Evolutionary conservation across 495 filamentous ascomycete genomes (phyloP).

Genomic region (Aeminium ludgeri): DNA sequence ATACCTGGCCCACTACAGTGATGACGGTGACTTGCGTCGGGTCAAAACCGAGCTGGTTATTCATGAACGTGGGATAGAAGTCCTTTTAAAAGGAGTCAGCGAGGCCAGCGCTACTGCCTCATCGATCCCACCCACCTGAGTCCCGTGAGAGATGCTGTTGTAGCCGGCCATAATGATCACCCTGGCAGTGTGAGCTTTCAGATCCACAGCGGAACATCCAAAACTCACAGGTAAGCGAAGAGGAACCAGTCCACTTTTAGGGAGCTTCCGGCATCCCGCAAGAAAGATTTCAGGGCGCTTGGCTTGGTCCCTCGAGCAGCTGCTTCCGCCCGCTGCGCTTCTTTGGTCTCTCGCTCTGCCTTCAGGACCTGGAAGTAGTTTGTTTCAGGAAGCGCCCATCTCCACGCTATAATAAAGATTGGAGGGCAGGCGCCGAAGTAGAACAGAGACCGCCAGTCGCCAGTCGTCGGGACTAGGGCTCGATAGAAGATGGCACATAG

Average conservation of each 20-base stretch:
- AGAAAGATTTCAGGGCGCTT: constrained; percentile 22
- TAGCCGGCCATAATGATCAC: constrained; percentile 30
- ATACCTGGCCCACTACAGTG: constrained; percentile 22
- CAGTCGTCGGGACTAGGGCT: constrained; percentile 21
- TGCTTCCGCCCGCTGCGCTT: constrained; percentile 12
- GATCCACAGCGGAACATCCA: no score
- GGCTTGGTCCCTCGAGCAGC: constrained; percentile 16
- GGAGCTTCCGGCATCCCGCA: constrained; percentile 17
- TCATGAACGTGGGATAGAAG: constrained; percentile 31
- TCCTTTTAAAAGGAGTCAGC: constrained; percentile 18
- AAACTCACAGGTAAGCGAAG: constrained; percentile 23
- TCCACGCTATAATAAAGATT: constrained; percentile 21
- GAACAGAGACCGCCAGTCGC: constrained; percentile 24
- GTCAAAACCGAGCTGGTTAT: constrained; percentile 22
- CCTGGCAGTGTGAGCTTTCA: background rate
- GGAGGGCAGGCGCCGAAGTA: constrained; percentile 25
- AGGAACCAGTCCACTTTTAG: constrained; percentile 27
- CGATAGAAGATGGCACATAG: constrained; percentile 20
- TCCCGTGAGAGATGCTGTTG: constrained; percentile 27
- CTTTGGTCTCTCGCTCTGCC: constrained; percentile 35
- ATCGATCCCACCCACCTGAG: background rate
- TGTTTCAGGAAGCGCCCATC: constrained; percentile 49
- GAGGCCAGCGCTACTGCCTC: no score
- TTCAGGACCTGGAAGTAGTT: constrained; percentile 45
- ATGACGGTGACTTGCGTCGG: constrained; percentile 25